phyloP scores from a whole-genome alignment of 305 asterid species.

The Vinca major region DNA sequence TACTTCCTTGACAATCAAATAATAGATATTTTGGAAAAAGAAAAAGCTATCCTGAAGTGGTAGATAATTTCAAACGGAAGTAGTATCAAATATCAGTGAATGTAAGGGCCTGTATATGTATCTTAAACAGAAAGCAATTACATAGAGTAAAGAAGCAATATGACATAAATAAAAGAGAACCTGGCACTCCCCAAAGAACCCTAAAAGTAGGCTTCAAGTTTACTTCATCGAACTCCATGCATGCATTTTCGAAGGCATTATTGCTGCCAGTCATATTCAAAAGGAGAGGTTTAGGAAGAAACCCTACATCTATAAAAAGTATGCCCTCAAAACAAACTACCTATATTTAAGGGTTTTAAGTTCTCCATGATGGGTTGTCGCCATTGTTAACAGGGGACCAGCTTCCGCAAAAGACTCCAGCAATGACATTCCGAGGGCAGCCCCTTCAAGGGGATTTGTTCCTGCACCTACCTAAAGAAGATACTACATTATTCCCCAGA shows the following conservation, averaged over 20 bases:
- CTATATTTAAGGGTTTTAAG: slow-evolving; percentile 95
- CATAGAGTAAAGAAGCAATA: slow-evolving; percentile 10
- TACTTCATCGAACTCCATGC: slow-evolving; percentile 97
- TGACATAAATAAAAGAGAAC: slow-evolving; percentile 28
- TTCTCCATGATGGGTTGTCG: slow-evolving; percentile 98
- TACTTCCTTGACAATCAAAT: no score
- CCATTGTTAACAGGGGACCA: slow-evolving; percentile 73
- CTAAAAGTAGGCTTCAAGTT: slow-evolving; percentile 87
- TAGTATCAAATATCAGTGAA: background rate
- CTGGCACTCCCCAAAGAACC: slow-evolving; percentile 99
- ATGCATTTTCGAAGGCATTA: slow-evolving; percentile 84
- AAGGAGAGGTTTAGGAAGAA: slow-evolving; percentile 24
- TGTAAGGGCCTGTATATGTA: background rate
- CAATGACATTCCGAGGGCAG: slow-evolving; percentile 94
- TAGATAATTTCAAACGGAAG: no score
- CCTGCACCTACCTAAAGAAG: slow-evolving; percentile 89
- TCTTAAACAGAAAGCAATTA: slow-evolving; percentile 1
- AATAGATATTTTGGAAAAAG: no score
- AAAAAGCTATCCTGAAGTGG: no score
- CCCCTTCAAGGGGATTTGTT: slow-evolving; percentile 97
- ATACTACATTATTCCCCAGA: slow-evolving; percentile 9
- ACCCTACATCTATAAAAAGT: slow-evolving; percentile 13
- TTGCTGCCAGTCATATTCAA: slow-evolving; percentile 47
- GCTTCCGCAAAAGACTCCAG: slow-evolving; percentile 84
- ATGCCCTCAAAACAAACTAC: slow-evolving; percentile 31